A percentile compares a stretch with the other conserved stretches of the same genome.
phyloP scores from a whole-genome alignment of 768 basidiomycete genomes.

The Leccinum subtestaceum region DNA sequence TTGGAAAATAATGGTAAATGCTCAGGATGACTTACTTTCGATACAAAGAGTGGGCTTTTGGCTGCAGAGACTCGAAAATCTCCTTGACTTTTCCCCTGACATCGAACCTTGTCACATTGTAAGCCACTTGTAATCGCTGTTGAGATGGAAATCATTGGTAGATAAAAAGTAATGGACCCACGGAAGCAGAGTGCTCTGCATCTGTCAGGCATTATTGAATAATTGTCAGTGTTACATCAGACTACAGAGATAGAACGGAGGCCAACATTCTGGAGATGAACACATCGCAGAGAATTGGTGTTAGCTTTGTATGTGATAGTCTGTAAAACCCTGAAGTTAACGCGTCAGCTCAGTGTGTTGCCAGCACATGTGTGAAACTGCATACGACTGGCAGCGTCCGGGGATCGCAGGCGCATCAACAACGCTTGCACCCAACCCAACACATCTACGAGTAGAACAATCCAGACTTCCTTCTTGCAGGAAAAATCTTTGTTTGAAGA shows the following conservation, averaged over 20 bases:
- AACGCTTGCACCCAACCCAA: slow-evolving; percentile 22
- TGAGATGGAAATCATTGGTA: not conserved
- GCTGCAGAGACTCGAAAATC: slow-evolving; percentile 12
- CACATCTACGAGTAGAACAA: slow-evolving; percentile 40
- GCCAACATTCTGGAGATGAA: slow-evolving; percentile 52
- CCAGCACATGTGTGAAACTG: not conserved
- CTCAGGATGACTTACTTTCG: not conserved
- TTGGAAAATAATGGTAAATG: not conserved
- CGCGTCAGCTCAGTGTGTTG: not conserved
- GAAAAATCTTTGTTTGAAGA: slow-evolving; percentile 17
- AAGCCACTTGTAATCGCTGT: slow-evolving; percentile 13
- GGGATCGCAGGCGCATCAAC: slow-evolving; percentile 28
- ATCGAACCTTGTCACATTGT: slow-evolving; percentile 22
- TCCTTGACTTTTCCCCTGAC: slow-evolving; percentile 2
- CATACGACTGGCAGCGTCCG: slow-evolving; percentile 24
- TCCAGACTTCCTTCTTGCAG: slow-evolving; percentile 13
- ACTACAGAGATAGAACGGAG: not conserved
- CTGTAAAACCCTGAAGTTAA: not conserved
- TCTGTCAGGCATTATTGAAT: slow-evolving; percentile 32
- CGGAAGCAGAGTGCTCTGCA: slow-evolving; percentile 48
- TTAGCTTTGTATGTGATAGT: slow-evolving; percentile 13
- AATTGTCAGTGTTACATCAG: not conserved
- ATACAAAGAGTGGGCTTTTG: slow-evolving; percentile 6
- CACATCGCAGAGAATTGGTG: slow-evolving; percentile 28
- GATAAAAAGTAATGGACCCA: slow-evolving; percentile 27